A percentile compares a stretch with the other conserved stretches of the same genome.
These are phyloP conservation scores for Acmispon strigosus DNA, from an alignment of 306 rosid genomes.

Conservation along the genomic window DNA sequence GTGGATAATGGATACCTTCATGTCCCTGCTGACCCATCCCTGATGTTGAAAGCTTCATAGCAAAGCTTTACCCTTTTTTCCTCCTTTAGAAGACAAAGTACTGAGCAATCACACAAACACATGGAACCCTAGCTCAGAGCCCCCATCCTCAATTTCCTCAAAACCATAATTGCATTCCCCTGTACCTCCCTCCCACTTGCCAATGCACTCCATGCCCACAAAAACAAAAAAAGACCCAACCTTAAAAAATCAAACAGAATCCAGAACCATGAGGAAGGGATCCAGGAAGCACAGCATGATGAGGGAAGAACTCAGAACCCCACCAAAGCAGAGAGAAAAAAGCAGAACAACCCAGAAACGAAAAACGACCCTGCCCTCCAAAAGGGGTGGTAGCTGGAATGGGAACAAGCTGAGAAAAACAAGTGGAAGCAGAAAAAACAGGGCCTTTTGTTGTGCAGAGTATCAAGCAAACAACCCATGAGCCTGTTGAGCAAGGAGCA, in stretches of 20 bases:
- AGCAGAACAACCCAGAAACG: neutral
- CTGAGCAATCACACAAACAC: slow-evolving; percentile 20
- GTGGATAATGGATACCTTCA: slow-evolving; percentile 47
- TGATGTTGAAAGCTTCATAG: slow-evolving; percentile 82
- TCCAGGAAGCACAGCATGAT: slow-evolving; percentile 15
- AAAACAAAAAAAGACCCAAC: too few species aligned
- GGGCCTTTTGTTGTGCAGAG: neutral
- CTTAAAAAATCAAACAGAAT: slow-evolving; percentile 17
- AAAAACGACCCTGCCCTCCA: neutral
- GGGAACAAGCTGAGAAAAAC: neutral
- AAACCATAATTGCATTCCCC: slow-evolving; percentile 31
- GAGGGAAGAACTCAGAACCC: slow-evolving; percentile 17
- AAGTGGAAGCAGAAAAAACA: neutral
- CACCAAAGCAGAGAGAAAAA: neutral
- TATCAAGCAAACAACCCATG: neutral
- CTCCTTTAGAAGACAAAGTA: slow-evolving; percentile 7
- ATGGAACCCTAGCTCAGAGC: slow-evolving; percentile 41
- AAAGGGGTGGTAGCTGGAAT: neutral
- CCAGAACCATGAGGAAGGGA: slow-evolving; percentile 16
- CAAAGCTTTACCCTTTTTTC: slow-evolving; percentile 36
- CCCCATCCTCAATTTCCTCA: slow-evolving; percentile 10
- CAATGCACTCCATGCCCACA: slow-evolving; percentile 28
- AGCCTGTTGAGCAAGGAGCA: neutral
- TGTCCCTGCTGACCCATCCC: slow-evolving; percentile 78
- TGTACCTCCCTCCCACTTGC: slow-evolving; percentile 22